Conservation (phyloP, 2,329 filamentous ascomycete species). For the Cercospora nicotianae region DNA sequence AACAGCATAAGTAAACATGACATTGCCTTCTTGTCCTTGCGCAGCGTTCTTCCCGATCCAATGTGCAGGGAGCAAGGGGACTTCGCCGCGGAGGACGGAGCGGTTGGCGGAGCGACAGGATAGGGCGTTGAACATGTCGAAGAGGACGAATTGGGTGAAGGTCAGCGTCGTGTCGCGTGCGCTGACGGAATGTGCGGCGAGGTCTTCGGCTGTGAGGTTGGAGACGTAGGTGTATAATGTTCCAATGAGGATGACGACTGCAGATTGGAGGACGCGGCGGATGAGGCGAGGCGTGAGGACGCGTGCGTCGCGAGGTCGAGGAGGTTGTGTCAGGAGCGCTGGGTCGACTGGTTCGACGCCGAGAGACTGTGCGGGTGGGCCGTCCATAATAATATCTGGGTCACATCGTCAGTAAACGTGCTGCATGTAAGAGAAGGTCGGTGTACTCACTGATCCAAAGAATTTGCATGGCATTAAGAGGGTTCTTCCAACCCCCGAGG, state of each 20-base stretch:
- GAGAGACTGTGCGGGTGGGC: conserved; percentile 92
- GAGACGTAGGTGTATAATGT: conserved; percentile 88
- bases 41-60: conserved; percentile 13
- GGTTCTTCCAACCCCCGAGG: conserved; percentile 88
- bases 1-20: conserved; percentile 96
- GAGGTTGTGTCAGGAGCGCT: conserved; percentile 88
- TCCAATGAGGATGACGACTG: conserved; percentile 85
- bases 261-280: conserved; percentile 80
- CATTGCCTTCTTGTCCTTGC: conserved; percentile 59
- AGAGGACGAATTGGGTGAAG: conserved; percentile 97
- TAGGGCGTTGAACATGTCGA: conserved; percentile 99
- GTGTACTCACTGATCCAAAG: conserved; percentile 89
- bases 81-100: conserved; percentile 81
- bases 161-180: conserved; percentile 98
- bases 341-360: conserved; percentile 94
- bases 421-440: background rate
- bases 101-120: conserved; percentile 90
- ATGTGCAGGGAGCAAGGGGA: conserved; percentile 29
- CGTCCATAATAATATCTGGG: conserved; percentile 98
- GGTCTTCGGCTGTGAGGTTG: conserved; percentile 81
- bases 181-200: conserved; percentile 61
- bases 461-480: conserved; percentile 98
- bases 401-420: conserved; percentile 10
- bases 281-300: conserved; percentile 86
- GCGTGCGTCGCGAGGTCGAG: conserved; percentile 79